A percentile compares a stretch with the other conserved stretches of the same genome.
phyloP scores from a whole-genome alignment of 2,329 filamentous ascomycete genomes.

The Sporothrix protearum region DNA sequence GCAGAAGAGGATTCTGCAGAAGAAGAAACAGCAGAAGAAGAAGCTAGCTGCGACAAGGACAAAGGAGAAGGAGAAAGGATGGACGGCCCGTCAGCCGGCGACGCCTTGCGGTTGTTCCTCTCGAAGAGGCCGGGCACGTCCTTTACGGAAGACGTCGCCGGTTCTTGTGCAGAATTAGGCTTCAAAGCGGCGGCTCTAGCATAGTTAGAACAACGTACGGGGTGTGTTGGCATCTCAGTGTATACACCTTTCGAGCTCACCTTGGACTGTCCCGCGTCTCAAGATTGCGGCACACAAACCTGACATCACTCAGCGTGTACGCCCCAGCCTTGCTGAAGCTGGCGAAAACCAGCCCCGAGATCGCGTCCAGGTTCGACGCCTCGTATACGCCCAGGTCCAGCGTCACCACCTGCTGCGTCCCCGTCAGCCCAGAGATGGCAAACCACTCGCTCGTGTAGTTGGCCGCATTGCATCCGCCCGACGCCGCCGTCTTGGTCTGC shows the following conservation, averaged over 20 bases:
- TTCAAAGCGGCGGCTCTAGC: slow-evolving; percentile 23
- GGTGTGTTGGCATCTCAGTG: not conserved
- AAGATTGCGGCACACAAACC: slow-evolving; percentile 25
- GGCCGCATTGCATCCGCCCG: slow-evolving; percentile 17
- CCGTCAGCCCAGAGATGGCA: slow-evolving; percentile 23
- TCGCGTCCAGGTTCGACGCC: slow-evolving; percentile 24
- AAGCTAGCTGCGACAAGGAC: not conserved
- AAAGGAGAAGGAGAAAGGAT: not conserved
- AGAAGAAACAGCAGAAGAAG: slow-evolving; percentile 1
- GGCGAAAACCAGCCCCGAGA: slow-evolving; percentile 26
- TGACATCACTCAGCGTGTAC: slow-evolving; percentile 26
- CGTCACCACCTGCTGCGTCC: slow-evolving; percentile 26
- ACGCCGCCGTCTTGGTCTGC: slow-evolving; percentile 21
- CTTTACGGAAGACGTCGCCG: slow-evolving; percentile 19
- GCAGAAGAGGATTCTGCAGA: slow-evolving; percentile 3
- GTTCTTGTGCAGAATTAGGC: slow-evolving; percentile 13
- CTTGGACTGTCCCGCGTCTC: slow-evolving; percentile 14
- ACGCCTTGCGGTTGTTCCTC: slow-evolving; percentile 11
- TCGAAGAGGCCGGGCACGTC: slow-evolving; percentile 20
- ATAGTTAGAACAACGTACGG: slow-evolving; percentile 16
- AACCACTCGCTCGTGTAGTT: slow-evolving; percentile 28
- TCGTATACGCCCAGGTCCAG: slow-evolving; percentile 27
- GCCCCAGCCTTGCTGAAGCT: slow-evolving; percentile 22
- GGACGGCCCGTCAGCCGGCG: slow-evolving; percentile 13
- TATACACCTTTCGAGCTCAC: slow-evolving; percentile 7